Percentiles rank a stretch among this genome's conserved stretches.
Evolutionary conservation across 441 rosid genomes (phyloP).

Genomic region (Heliophila coronopifolia): DNA sequence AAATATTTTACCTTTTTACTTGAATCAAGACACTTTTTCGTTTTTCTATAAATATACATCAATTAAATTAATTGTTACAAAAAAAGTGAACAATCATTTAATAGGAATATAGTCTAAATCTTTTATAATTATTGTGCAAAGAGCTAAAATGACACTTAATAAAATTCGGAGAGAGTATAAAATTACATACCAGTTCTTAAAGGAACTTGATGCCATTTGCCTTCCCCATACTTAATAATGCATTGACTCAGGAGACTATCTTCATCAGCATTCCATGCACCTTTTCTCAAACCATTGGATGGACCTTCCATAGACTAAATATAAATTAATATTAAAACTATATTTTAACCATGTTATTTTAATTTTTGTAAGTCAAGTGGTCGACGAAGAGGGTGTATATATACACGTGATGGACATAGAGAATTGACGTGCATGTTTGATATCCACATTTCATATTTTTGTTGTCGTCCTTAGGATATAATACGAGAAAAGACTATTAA

Average conservation of each 20-base stretch:
- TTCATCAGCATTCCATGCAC: constrained; percentile 41
- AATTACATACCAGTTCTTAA: constrained; percentile 34
- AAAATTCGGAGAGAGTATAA: too few species aligned
- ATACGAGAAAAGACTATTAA: too few species aligned
- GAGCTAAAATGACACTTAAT: too few species aligned
- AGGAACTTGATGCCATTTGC: constrained; percentile 51
- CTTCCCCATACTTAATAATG: constrained; percentile 40
- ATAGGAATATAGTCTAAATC: too few species aligned
- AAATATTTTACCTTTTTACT: too few species aligned
- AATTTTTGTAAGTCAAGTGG: too few species aligned
- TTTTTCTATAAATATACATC: too few species aligned
- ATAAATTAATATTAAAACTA: neutral
- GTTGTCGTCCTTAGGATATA: too few species aligned
- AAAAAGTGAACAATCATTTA: too few species aligned
- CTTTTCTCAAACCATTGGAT: constrained; percentile 27
- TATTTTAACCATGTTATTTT: neutral
- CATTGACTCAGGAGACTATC: constrained; percentile 35
- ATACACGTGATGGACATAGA: neutral
- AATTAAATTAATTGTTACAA: too few species aligned
- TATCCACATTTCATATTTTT: constrained; percentile 13
- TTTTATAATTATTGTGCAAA: too few species aligned
- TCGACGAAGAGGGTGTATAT: neutral
- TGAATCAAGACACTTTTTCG: too few species aligned
- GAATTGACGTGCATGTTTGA: constrained; percentile 23
- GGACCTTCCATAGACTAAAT: constrained; percentile 18